Base-by-base conservation (phyloP, 2,329 filamentous ascomycete genomes). In the Tolypocladium guangdongense region DNA sequence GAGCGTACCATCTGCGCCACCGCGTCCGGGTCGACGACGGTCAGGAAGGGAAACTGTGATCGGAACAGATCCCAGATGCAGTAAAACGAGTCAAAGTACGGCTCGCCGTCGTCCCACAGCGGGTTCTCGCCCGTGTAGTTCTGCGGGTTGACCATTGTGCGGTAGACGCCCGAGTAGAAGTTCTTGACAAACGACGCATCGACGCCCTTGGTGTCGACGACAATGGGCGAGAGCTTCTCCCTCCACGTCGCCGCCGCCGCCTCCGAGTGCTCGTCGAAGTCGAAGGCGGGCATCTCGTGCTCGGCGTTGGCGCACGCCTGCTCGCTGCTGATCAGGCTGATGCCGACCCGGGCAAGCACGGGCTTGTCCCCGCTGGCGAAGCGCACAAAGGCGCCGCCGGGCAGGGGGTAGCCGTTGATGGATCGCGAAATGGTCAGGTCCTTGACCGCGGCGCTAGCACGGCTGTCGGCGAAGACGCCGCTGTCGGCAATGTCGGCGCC, bases 41-140 rank as follows among this genome's bases (percentile, higher is more conserved):
- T 87, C 33, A 90, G 70, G 22, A 90, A 77, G 0, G 86, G 84
- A 49, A 88, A 78, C 54, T 86, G 84, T 37, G 80, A 83, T 24
- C 86, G 74, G 58, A 86, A 88, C 0, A 78, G 80, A 60, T 89
- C 86, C 86, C 86, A 89, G 5, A 88, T 82, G 59, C 84, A 89
- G 65, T 90, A 90, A 60, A 85, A 88, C 0, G 83, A 87, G 64
- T 89, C 86, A 62, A 84, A 89, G 61, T 88, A 89, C 0, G 84
- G 85, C 63, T 87, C 84, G 2, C 71, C 72, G 43, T 78, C 83
- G 2, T 77, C 59, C 83, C 85, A 89, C 0, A 82, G 63, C 2
- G 83, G 83, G 53, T 88, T 89, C 63, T 89, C 86, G 0, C 83
- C 83, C 0, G 86, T 88, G 59, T 87, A 88, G 60, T 88, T 86